These are phyloP conservation scores for Vigna reflexopilosa DNA, from an alignment of 306 rosid genomes.

Conservation along the genomic window DNA sequence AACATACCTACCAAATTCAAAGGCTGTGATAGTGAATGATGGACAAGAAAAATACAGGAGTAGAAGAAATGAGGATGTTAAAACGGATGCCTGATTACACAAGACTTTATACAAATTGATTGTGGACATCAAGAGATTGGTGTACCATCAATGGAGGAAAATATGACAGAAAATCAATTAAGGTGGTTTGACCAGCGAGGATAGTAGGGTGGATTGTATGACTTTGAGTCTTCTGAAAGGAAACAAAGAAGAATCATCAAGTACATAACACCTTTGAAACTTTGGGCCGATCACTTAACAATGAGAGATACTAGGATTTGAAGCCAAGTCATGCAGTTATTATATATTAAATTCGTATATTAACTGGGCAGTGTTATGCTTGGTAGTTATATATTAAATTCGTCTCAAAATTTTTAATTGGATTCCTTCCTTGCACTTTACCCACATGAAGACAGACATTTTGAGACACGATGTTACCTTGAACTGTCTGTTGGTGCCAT, in stretches of 20 bases:
- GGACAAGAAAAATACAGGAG: background rate
- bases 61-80: background rate
- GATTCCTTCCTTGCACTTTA: slow-evolving; percentile 23
- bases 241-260: background rate
- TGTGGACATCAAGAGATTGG: background rate
- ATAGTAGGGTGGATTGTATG: background rate
- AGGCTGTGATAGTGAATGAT: background rate
- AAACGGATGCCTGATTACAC: background rate
- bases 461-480: slow-evolving; percentile 60
- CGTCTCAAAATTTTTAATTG: slow-evolving; percentile 11
- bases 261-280: background rate
- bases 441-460: slow-evolving; percentile 35
- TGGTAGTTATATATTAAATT: slow-evolving; percentile 21
- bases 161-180: background rate
- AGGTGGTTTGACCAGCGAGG: background rate
- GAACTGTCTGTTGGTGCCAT: slow-evolving; percentile 92
- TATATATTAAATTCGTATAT: slow-evolving; percentile 13
- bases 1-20: background rate
- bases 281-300: background rate
- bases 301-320: slow-evolving; percentile 14
- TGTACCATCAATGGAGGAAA: background rate
- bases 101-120: background rate
- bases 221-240: background rate
- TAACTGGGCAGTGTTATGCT: background rate
- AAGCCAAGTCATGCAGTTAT: slow-evolving; percentile 22